Evolutionary conservation across 768 basidiomycete species (phyloP), one percentile per base, ranked within the genome.

Genomic region (Tephrocybe sp.): DNA sequence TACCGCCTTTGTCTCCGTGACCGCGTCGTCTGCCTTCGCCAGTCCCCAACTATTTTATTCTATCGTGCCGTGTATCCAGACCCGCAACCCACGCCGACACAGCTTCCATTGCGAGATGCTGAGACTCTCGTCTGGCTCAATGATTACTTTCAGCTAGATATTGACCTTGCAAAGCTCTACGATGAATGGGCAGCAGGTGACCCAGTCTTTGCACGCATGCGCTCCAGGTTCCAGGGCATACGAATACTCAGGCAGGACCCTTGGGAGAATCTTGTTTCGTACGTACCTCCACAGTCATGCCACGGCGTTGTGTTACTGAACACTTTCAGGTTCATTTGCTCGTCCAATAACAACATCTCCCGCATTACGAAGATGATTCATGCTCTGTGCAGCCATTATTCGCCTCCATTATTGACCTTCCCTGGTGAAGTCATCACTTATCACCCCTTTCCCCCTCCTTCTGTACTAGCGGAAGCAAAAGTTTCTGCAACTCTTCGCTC

Each of bases 241-340:
- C 71, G 95, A 48, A 85, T 98, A 52, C 68, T 98, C 34, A 77
- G 90, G 61, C 95, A 98, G 69, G 93, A 96, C 63, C 92, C 93
- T 58, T 98, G 93, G 87, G 96, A 98, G 70, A 95, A 90, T 61
- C 79, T 98, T 24, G 72, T 98, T 38, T 93, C 92, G 94, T 97
- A 68, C 61, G 90, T 83, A 39, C 37, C 43, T 39, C 23, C 30
- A 11, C 11, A 20, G n/a, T 1, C 20, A 42, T 30, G 40, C 17
- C 33, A 21, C 14, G n/a, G 7, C 26, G 1, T 30, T 28, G 9
- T 40, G 17, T 26, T 40, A 14, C 14, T 51, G 2, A 18, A 20
- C 42, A 12, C n/a, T 24, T n/a, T 12, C 25, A 96, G 95, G 8
- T 99, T 98, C 72, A 97, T 99, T 57, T 98, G 96, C 65, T 97